These are phyloP conservation scores for Ophiocordyceps sinensis DNA, from an alignment of 2,329 filamentous ascomycete genomes.

Conservation along the genomic window DNA sequence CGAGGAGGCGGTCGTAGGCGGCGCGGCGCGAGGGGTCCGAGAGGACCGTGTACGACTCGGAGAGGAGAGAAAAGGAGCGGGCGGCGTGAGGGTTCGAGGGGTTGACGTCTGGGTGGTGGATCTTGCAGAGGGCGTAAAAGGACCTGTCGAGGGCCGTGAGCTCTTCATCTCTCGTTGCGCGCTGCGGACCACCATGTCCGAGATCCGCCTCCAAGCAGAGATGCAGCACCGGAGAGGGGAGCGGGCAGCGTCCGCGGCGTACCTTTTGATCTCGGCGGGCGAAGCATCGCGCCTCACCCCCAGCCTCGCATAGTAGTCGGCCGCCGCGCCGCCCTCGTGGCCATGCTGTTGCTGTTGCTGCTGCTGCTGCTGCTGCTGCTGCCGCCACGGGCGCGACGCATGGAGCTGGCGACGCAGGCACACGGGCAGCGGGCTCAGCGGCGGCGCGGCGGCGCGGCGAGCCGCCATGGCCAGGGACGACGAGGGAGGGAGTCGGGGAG, in stretches of 20 bases:
- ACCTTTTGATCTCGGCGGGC: constrained; percentile 74
- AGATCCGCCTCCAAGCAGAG: no score
- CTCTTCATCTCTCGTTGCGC: no score
- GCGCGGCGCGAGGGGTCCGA: constrained; percentile 59
- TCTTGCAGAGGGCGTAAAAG: constrained; percentile 86
- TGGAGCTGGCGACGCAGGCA: no score
- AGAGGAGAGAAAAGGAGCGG: constrained; percentile 67
- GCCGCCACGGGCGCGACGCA: no score
- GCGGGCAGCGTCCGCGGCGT: constrained; percentile 3
- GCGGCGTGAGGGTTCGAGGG: constrained; percentile 57
- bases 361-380: no score
- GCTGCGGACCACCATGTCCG: no score
- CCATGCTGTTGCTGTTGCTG: no score
- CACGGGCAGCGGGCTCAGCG: no score
- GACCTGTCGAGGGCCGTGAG: constrained; percentile 25
- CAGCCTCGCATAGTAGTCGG: constrained; percentile 68
- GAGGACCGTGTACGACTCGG: constrained; percentile 70
- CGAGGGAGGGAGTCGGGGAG: no score
- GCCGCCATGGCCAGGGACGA: no score
- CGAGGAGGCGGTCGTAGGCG: constrained; percentile 61
- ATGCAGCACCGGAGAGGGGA: background rate
- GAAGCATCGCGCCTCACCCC: constrained; percentile 57
- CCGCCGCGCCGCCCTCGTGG: no score
- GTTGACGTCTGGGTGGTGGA: constrained; percentile 87
- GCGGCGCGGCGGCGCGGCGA: no score